Evolutionary conservation across 208 protist genomes (phyloP), one percentile per base, ranked within the genome.

Genomic region (Acanthamoeba divionensis): DNA sequence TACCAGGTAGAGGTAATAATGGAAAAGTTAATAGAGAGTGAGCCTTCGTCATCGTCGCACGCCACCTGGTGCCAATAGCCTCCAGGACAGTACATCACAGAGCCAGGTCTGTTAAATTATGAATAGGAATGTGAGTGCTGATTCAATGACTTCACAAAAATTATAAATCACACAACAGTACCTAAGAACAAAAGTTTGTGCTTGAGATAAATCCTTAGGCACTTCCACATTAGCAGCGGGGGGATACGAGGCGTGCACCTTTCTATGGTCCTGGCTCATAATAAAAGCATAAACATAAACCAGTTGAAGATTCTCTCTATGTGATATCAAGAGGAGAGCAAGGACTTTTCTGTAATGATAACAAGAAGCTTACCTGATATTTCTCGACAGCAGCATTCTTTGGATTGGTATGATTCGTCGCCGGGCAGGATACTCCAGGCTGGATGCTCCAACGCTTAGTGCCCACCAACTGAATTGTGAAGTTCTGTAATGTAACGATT

Each of bases 1-100:
- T n/a, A 75, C 71, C 71, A 80, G 29, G 71, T 31, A 4, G 71
- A 36, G 15, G 71, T 80, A 6, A 50, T 62, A 3, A 80, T 80
- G 8, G 71, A 80, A 50, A 80, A 80, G 71, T 80, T 80, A 50
- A 80, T 50, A 9, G 71, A 80, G 29, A 80, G 71, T 13, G 71
- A 80, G 45, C 71, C 71, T 24, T 80, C 71, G 26, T 80, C 71
- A 8, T 44, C 54, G 45, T 80, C 71, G 26, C 71, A 80, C 2
- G 71, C 60, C 10, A 80, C 71, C 48, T 80, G 71, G 26, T 80
- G 71, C 71, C 71, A 80, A 18, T 80, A 80, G 44, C 71, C 71
- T 13, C 29, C 71, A 29, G 71, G 71, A 12, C 54, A 44, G 26
- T 80, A 80, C 71, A 80, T 80, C 44, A 80, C 71, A 2, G 71